Conservation (phyloP, 2,329 filamentous ascomycete species). For the Lachnellula arida region DNA sequence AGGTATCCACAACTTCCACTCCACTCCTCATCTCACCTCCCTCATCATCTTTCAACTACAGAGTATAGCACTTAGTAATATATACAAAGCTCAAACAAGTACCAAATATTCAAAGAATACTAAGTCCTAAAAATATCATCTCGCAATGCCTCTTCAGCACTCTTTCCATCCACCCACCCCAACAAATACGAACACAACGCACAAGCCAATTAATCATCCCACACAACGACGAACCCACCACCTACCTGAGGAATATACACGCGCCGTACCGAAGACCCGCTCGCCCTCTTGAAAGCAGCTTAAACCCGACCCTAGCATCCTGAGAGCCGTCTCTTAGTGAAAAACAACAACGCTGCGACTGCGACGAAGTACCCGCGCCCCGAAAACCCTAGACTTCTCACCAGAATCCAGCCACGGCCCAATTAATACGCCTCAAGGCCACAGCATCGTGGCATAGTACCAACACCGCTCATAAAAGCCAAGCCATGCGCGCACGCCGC, state of each 20-base stretch:
- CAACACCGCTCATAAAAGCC: slow-evolving; percentile 12
- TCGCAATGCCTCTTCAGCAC: slow-evolving; percentile 8
- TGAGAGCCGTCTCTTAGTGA: slow-evolving; percentile 6
- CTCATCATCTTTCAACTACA: no score
- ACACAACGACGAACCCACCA: not conserved
- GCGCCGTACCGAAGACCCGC: not conserved
- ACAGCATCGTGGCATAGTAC: slow-evolving; percentile 7
- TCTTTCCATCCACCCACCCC: slow-evolving; percentile 2
- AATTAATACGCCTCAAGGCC: not conserved
- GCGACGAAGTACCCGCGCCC: not conserved
- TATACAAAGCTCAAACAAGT: not conserved
- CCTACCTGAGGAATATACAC: not conserved
- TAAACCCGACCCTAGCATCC: slow-evolving; percentile 8
- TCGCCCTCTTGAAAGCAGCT: slow-evolving; percentile 16
- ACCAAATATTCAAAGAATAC: not conserved
- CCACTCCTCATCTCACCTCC: no score
- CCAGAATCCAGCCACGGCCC: slow-evolving; percentile 3
- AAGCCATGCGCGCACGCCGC: slow-evolving; percentile 13
- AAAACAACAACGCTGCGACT: not conserved
- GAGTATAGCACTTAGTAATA: not conserved
- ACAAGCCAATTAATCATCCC: not conserved
- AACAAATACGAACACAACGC: not conserved
- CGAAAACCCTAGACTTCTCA: not conserved
- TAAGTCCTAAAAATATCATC: slow-evolving; percentile 5
- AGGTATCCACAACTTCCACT: no score